Percentiles rank a stretch among this genome's conserved stretches.
Evolutionary conservation across 768 basidiomycete genomes (phyloP).

Genomic region (Polyporus arcularius): DNA sequence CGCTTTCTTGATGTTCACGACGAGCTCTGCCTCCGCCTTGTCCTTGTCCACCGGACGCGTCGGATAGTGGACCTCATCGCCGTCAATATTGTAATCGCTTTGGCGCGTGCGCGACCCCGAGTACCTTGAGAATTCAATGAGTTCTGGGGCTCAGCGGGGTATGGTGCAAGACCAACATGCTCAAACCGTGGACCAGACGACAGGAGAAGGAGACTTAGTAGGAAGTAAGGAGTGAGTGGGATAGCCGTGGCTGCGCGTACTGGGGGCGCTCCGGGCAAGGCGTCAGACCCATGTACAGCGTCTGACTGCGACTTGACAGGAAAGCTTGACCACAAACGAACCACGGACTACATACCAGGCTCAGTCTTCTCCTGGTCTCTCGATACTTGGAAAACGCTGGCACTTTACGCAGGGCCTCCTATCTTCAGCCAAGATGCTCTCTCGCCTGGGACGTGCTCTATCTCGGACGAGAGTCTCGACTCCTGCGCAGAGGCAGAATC

Average conservation of each 20-base stretch:
- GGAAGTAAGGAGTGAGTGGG: not conserved
- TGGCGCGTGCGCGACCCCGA: slow-evolving; percentile 25
- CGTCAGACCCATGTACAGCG: not conserved
- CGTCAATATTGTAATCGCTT: slow-evolving; percentile 64
- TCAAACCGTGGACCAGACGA: not conserved
- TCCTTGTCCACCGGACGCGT: slow-evolving; percentile 98
- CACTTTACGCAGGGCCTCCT: not conserved
- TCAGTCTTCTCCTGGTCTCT: not conserved
- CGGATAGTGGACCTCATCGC: slow-evolving; percentile 86
- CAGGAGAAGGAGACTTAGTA: not conserved
- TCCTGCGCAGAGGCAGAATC: not conserved
- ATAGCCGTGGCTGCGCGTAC: slow-evolving; percentile 5
- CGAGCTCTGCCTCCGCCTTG: slow-evolving; percentile 93
- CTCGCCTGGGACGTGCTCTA: not conserved
- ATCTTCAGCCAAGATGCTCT: not conserved
- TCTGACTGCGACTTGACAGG: not conserved
- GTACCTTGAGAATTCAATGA: slow-evolving; percentile 17
- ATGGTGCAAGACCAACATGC: not conserved
- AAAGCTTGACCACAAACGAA: not conserved
- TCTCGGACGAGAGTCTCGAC: not conserved
- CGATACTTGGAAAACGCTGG: not conserved
- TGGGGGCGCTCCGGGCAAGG: not conserved
- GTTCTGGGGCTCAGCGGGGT: not conserved
- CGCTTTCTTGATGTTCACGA: slow-evolving; percentile 97
- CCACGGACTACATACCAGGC: too few species aligned